Conservation (phyloP, 2,329 filamentous ascomycete species). For the Alternaria hordeiaustralica region DNA sequence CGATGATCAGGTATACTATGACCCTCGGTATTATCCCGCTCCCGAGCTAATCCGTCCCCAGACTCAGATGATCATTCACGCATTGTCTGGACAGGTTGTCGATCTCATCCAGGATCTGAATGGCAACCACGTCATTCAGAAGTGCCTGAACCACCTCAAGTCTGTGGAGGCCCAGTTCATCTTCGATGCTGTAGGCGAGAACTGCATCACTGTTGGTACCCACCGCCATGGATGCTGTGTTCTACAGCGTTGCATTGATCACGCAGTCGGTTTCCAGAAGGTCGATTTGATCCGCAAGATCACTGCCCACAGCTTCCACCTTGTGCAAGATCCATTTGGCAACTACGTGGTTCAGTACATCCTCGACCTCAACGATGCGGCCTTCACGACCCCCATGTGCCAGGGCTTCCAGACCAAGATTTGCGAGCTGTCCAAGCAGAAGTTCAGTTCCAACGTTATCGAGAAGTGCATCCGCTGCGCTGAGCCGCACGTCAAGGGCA, state of each 20-base stretch:
- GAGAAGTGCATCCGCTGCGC: constrained; percentile 90
- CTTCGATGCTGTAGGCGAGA: constrained; percentile 86
- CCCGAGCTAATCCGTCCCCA: constrained; percentile 27
- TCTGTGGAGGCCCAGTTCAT: constrained; percentile 91
- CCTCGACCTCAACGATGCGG: constrained; percentile 84
- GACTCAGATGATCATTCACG: constrained; percentile 84
- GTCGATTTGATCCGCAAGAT: constrained; percentile 84
- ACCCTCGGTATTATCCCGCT: not conserved
- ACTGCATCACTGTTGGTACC: constrained; percentile 90
- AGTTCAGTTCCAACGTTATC: constrained; percentile 99
- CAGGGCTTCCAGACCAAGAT: constrained; percentile 77
- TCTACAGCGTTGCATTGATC: constrained; percentile 96
- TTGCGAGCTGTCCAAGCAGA: constrained; percentile 82
- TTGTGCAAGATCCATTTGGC: constrained; percentile 96
- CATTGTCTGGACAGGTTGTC: constrained; percentile 83
- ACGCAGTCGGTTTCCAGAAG: constrained; percentile 90
- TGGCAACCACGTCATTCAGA: constrained; percentile 98
- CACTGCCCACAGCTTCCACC: constrained; percentile 82
- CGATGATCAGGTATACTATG: constrained; percentile 66
- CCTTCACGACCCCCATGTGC: constrained; percentile 89
- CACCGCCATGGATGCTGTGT: constrained; percentile 98
- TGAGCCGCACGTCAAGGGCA: constrained; percentile 73
- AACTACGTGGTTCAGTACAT: constrained; percentile 99
- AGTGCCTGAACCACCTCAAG: constrained; percentile 94
- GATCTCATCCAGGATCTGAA: constrained; percentile 97